These are phyloP conservation scores for Aspergillus brasiliensis DNA, from an alignment of 2,329 filamentous ascomycete species.

Conservation along the genomic window DNA sequence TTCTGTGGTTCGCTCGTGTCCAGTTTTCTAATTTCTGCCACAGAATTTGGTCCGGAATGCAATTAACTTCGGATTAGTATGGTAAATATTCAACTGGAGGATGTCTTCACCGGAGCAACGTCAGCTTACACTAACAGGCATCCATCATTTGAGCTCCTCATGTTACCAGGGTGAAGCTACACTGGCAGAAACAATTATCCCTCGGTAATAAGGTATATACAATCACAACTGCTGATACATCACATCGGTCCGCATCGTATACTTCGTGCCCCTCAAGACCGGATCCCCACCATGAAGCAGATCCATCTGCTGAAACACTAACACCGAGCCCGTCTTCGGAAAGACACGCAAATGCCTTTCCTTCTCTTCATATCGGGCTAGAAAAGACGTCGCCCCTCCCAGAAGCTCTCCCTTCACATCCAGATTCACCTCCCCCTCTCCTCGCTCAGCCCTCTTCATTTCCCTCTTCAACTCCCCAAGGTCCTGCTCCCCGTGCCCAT, in stretches of 20 bases:
- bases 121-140: background rate
- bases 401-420: slow-evolving; percentile 39
- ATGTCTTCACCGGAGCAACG: background rate
- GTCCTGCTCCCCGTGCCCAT: slow-evolving; percentile 45
- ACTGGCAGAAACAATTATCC: background rate
- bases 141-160: background rate
- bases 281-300: slow-evolving; percentile 59
- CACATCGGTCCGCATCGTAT: slow-evolving; percentile 59
- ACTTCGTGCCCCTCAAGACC: slow-evolving; percentile 56
- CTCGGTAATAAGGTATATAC: background rate
- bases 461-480: slow-evolving; percentile 28
- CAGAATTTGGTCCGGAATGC: too few species aligned
- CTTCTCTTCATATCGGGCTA: slow-evolving; percentile 33
- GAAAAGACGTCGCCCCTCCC: slow-evolving; percentile 60
- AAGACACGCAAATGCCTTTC: slow-evolving; percentile 44
- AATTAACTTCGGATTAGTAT: background rate
- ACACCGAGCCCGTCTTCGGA: slow-evolving; percentile 54
- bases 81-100: background rate
- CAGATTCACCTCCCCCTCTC: slow-evolving; percentile 22
- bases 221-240: slow-evolving; percentile 47
- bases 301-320: slow-evolving; percentile 59
- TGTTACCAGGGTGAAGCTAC: background rate
- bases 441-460: slow-evolving; percentile 19
- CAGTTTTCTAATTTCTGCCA: too few species aligned
- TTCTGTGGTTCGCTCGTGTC: background rate